Conservation (phyloP, 2,329 filamentous ascomycete genomes). For the Alternaria consortialis region DNA sequence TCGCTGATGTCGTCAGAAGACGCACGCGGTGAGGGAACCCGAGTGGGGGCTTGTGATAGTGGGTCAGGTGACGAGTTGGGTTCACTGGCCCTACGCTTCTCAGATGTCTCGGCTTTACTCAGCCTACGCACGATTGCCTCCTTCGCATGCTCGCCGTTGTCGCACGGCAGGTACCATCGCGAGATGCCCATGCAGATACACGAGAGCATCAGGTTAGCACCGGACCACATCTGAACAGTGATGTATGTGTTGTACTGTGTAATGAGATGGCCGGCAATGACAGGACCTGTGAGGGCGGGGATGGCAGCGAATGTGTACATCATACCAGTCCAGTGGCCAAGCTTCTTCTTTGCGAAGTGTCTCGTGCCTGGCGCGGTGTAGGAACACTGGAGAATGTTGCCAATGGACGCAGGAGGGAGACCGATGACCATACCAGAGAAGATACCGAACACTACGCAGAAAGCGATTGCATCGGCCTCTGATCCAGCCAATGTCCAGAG, state of each 20-base stretch:
- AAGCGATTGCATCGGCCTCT: slow-evolving; percentile 54
- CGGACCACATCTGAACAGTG: slow-evolving; percentile 60
- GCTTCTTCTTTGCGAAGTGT: slow-evolving; percentile 47
- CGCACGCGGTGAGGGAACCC: slow-evolving; percentile 26
- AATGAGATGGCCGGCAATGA: slow-evolving; percentile 59
- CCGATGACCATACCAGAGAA: slow-evolving; percentile 61
- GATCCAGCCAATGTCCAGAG: slow-evolving; percentile 56
- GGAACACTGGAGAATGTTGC: slow-evolving; percentile 54
- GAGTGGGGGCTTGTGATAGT: slow-evolving; percentile 34
- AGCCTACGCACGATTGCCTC: slow-evolving; percentile 24
- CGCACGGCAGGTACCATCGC: slow-evolving; percentile 43
- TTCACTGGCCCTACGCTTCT: slow-evolving; percentile 23
- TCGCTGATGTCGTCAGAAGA: slow-evolving; percentile 26
- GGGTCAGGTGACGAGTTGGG: slow-evolving; percentile 13
- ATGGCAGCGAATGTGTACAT: slow-evolving; percentile 60
- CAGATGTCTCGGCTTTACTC: slow-evolving; percentile 14
- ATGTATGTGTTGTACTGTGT: slow-evolving; percentile 53
- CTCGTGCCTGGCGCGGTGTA: slow-evolving; percentile 41
- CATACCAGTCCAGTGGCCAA: slow-evolving; percentile 64
- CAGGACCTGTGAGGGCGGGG: slow-evolving; percentile 57
- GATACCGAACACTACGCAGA: slow-evolving; percentile 60
- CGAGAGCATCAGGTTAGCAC: slow-evolving; percentile 53
- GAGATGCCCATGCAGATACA: slow-evolving; percentile 53
- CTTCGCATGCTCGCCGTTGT: slow-evolving; percentile 36
- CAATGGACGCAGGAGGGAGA: slow-evolving; percentile 60